phyloP scores from a whole-genome alignment of 1,284 basidiomycete species.

The Pseudozyma thailandica region DNA sequence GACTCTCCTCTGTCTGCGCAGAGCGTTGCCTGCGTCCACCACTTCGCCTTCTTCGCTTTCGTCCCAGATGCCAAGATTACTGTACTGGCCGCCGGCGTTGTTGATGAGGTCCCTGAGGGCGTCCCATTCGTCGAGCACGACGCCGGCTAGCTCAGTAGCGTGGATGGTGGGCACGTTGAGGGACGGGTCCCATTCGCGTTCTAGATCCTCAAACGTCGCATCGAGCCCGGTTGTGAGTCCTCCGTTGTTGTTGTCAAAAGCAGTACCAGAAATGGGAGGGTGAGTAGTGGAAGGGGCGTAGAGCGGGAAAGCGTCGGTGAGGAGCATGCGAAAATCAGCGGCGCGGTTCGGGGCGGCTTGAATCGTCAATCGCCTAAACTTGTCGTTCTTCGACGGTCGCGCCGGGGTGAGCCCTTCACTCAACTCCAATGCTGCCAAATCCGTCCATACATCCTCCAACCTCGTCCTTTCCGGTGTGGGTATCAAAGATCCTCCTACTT shows the following conservation, averaged over 20 bases:
- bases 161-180: conserved; percentile 45
- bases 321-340: conserved; percentile 15
- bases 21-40: conserved; percentile 41
- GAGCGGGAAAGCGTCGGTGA: conserved; percentile 34
- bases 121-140: conserved; percentile 60
- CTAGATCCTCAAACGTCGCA: conserved; percentile 28
- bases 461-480: conserved; percentile 1
- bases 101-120: conserved; percentile 59
- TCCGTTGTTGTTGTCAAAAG: conserved; percentile 4
- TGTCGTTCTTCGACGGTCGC: conserved; percentile 41
- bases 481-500: neutral
- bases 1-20: conserved; percentile 25
- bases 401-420: conserved; percentile 42
- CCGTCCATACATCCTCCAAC: conserved; percentile 30
- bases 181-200: conserved; percentile 35
- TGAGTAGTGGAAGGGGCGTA: neutral
- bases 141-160: conserved; percentile 21
- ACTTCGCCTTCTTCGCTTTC: conserved; percentile 15
- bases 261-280: neutral
- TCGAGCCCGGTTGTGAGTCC: conserved; percentile 19
- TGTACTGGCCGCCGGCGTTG: conserved; percentile 42
- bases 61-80: conserved; percentile 38
- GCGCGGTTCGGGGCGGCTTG: conserved; percentile 31
- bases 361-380: conserved; percentile 39
- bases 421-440: conserved; percentile 30